Evolutionary conservation across 768 basidiomycete species (phyloP).

Genomic region (Psilocybe azurescens): DNA sequence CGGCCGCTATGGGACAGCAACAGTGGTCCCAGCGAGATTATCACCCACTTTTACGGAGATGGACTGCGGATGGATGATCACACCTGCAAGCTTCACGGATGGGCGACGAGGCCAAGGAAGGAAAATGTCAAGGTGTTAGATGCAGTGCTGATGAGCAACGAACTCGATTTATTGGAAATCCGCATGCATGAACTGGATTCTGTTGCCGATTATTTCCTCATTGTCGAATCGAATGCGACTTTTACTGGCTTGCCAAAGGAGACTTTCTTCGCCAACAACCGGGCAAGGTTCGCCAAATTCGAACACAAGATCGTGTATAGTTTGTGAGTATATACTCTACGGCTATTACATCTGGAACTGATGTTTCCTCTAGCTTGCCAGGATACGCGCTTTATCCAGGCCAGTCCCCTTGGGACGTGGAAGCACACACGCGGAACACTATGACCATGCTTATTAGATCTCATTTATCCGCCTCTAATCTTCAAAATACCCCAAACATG

Average conservation of each 20-base stretch:
- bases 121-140: slow-evolving; percentile 53
- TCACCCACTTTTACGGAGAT: slow-evolving; percentile 63
- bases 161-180: slow-evolving; percentile 67
- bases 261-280: slow-evolving; percentile 52
- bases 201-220: slow-evolving; percentile 63
- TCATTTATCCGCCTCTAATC: slow-evolving; percentile 35
- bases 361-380: slow-evolving; percentile 39
- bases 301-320: slow-evolving; percentile 58
- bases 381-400: slow-evolving; percentile 46
- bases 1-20: slow-evolving; percentile 64
- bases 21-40: slow-evolving; percentile 49
- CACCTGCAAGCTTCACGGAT: slow-evolving; percentile 59
- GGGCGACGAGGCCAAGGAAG: slow-evolving; percentile 42
- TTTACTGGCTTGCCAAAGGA: slow-evolving; percentile 66
- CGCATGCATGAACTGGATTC: slow-evolving; percentile 64
- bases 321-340: slow-evolving; percentile 38
- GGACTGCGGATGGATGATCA: slow-evolving; percentile 48
- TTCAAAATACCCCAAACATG: slow-evolving; percentile 39
- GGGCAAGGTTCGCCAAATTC: slow-evolving; percentile 52
- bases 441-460: slow-evolving; percentile 53
- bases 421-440: slow-evolving; percentile 49
- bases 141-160: slow-evolving; percentile 66
- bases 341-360: background rate
- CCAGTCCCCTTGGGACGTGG: slow-evolving; percentile 56
- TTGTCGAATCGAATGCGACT: slow-evolving; percentile 65